These are phyloP conservation scores for Lyophyllum shimeji DNA, from an alignment of 768 basidiomycete species.

Conservation along the genomic window DNA sequence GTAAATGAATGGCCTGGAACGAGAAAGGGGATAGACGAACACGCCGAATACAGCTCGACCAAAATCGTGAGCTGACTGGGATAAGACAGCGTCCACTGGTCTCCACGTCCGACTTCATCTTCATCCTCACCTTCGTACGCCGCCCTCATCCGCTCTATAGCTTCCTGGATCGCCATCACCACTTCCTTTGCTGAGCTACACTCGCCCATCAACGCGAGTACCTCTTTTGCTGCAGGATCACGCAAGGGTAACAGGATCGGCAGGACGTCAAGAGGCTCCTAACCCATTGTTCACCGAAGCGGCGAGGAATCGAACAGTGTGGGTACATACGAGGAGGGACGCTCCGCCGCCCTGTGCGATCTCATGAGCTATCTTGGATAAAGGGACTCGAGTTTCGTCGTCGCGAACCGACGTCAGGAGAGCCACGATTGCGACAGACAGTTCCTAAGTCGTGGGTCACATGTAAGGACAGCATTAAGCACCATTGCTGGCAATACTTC, in stretches of 20 bases:
- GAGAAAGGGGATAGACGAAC: conserved; percentile 25
- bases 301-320: not conserved
- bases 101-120: conserved; percentile 27
- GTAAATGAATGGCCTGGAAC: not conserved
- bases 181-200: conserved; percentile 45
- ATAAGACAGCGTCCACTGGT: conserved; percentile 20
- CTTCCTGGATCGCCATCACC: conserved; percentile 46
- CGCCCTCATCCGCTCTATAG: conserved; percentile 35
- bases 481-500: conserved; percentile 4
- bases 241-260: conserved; percentile 37
- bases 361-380: conserved; percentile 31
- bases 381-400: conserved; percentile 21
- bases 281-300: conserved; percentile 1
- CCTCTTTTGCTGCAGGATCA: conserved; percentile 36
- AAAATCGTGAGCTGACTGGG: conserved; percentile 34
- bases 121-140: conserved; percentile 20
- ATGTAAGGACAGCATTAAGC: not conserved
- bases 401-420: conserved; percentile 36
- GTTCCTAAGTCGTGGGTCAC: conserved; percentile 1
- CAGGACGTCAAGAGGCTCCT: conserved; percentile 48
- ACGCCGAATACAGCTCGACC: conserved; percentile 37
- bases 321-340: conserved; percentile 20
- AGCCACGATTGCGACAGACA: conserved; percentile 23
- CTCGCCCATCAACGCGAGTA: conserved; percentile 40
- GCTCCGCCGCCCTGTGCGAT: conserved; percentile 24